Conservation (phyloP, 1,284 basidiomycete genomes). For the Thelephora terrestris region DNA sequence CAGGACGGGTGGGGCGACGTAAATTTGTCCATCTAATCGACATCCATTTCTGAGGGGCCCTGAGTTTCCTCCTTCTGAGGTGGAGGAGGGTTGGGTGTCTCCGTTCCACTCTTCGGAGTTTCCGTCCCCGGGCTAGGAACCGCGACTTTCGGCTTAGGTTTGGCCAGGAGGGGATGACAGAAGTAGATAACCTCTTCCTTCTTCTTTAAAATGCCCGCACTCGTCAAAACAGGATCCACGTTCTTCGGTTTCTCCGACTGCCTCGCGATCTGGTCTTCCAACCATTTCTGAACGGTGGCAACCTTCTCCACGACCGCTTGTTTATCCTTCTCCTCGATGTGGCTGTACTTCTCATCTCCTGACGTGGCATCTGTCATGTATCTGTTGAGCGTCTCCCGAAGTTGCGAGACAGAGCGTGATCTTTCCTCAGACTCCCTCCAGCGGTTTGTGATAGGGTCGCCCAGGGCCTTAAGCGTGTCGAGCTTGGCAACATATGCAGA, state of each 20-base stretch:
- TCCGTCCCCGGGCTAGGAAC: constrained; percentile 42
- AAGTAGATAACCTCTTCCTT: constrained; percentile 84
- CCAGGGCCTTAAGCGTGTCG: constrained; percentile 71
- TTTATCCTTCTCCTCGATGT: constrained; percentile 85
- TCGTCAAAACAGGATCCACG: constrained; percentile 73
- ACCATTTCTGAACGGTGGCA: constrained; percentile 84
- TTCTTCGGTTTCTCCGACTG: constrained; percentile 85
- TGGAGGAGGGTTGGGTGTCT: constrained; percentile 45
- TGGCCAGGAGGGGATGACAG: constrained; percentile 74
- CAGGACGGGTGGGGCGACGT: not conserved
- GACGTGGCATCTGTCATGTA: constrained; percentile 78
- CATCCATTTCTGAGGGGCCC: constrained; percentile 68
- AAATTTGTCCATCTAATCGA: constrained; percentile 40
- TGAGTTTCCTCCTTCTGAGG: constrained; percentile 27
- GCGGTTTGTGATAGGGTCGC: constrained; percentile 77
- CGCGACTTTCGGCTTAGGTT: constrained; percentile 73
- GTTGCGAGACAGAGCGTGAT: constrained; percentile 54
- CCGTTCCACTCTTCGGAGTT: constrained; percentile 52
- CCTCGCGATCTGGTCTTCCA: constrained; percentile 79
- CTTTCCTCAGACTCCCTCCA: constrained; percentile 78
- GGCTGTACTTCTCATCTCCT: constrained; percentile 73
- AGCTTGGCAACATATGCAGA: constrained; percentile 79
- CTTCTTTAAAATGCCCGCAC: constrained; percentile 77
- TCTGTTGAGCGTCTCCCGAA: constrained; percentile 79
- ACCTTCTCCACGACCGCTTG: constrained; percentile 72